These are phyloP conservation scores for Penicillium sp. DNA, from an alignment of 2,329 filamentous ascomycete species.

Conservation along the genomic window DNA sequence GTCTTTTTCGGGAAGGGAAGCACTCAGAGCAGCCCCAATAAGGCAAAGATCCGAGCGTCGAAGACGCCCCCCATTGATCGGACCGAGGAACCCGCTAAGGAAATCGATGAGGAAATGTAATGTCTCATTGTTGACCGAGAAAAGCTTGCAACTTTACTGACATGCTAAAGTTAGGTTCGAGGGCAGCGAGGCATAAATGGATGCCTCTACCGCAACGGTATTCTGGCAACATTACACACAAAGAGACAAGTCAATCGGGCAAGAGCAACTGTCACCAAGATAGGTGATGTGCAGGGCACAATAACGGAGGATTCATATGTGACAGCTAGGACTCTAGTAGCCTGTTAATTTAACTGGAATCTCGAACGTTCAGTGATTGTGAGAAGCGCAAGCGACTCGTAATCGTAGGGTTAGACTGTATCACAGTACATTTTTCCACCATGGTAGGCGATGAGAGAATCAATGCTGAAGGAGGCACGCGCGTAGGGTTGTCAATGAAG, in stretches of 20 bases:
- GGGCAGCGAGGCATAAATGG: not conserved
- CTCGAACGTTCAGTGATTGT: no score
- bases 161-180: not conserved
- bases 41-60: not conserved
- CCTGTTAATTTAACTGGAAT: not conserved
- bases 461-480: no score
- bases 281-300: not conserved
- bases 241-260: not conserved
- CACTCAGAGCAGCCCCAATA: not conserved
- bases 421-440: not conserved
- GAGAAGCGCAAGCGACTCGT: not conserved
- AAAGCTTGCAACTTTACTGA: not conserved
- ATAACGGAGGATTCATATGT: not conserved
- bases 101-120: not conserved
- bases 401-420: not conserved
- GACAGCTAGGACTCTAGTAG: not conserved
- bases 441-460: no score
- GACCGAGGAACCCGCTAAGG: no score
- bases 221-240: not conserved
- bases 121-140: not conserved
- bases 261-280: not conserved
- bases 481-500: no score
- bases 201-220: not conserved
- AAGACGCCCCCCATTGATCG: no score
- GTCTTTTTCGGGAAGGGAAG: not conserved